Evolutionary conservation across 2,329 filamentous ascomycete species (phyloP).

Genomic region (Cadophora malorum): DNA sequence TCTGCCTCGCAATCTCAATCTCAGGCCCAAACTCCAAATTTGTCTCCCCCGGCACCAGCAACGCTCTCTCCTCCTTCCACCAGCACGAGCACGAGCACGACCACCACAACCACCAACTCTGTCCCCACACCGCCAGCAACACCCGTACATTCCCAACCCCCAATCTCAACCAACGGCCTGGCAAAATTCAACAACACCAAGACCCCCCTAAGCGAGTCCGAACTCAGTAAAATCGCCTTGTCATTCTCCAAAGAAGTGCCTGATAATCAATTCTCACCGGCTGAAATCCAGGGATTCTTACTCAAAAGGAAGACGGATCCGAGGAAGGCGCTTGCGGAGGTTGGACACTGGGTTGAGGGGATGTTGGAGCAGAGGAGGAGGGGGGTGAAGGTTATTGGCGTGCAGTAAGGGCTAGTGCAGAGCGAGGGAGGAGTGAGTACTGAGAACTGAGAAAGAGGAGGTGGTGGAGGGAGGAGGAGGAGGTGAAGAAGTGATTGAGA

Average conservation of each 20-base stretch:
- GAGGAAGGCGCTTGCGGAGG: slow-evolving; percentile 59
- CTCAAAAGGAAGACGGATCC: slow-evolving; percentile 67
- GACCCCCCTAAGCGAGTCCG: slow-evolving; percentile 43
- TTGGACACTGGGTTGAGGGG: slow-evolving; percentile 59
- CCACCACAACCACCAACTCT: not conserved
- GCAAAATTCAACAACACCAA: slow-evolving; percentile 14
- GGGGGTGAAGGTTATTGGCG: slow-evolving; percentile 26
- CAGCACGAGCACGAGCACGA: not conserved
- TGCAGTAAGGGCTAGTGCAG: slow-evolving; percentile 6
- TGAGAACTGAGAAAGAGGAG: too few relatives aligned
- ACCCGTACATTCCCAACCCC: not conserved
- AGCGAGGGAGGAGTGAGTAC: too few relatives aligned
- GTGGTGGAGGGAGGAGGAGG: too few relatives aligned
- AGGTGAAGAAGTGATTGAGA: too few relatives aligned
- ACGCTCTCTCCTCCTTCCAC: not conserved
- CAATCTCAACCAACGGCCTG: not conserved
- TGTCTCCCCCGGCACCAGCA: not conserved
- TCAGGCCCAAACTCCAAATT: not conserved
- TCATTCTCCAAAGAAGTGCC: slow-evolving; percentile 62
- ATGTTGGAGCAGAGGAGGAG: slow-evolving; percentile 45
- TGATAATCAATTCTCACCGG: slow-evolving; percentile 59
- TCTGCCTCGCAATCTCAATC: not conserved
- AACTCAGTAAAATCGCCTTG: slow-evolving; percentile 46
- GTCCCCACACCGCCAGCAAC: not conserved
- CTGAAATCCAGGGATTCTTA: slow-evolving; percentile 70